Conservation (phyloP, 768 basidiomycete genomes). For the Mycena amicta region DNA sequence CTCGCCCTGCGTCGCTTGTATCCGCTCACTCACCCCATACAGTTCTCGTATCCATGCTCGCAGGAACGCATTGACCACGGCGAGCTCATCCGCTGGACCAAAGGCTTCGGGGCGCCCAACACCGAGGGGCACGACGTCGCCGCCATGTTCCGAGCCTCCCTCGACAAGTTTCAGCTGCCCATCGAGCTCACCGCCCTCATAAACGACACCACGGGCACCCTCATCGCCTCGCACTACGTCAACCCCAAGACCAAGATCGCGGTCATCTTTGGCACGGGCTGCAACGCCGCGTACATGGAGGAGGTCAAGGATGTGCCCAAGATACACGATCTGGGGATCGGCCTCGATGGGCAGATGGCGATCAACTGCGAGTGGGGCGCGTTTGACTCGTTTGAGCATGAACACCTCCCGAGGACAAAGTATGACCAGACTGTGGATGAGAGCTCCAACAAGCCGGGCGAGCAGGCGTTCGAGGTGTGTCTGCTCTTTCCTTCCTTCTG, state of each 20-base stretch:
- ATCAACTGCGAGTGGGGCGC: conserved; percentile 99
- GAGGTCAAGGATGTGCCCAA: conserved; percentile 84
- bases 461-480: conserved; percentile 88
- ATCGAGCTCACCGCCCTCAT: conserved; percentile 85
- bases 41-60: conserved; percentile 97
- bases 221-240: conserved; percentile 96
- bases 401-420: conserved; percentile 92
- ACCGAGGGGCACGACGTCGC: conserved; percentile 94
- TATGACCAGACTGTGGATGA: conserved; percentile 94
- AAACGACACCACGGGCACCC: conserved; percentile 97
- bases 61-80: conserved; percentile 95
- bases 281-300: conserved; percentile 99
- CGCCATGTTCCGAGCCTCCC: conserved; percentile 85
- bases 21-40: neutral
- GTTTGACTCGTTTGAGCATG: conserved; percentile 94
- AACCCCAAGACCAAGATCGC: conserved; percentile 90
- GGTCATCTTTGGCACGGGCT: conserved; percentile 97
- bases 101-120: conserved; percentile 91
- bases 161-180: conserved; percentile 79
- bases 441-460: conserved; percentile 92
- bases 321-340: conserved; percentile 73
- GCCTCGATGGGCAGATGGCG: conserved; percentile 71
- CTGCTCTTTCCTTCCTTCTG: too few relatives aligned
- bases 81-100: conserved; percentile 97
- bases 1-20: neutral